phyloP scores from a whole-genome alignment of 305 asterid species.

The Fraxinus angustifolia region DNA sequence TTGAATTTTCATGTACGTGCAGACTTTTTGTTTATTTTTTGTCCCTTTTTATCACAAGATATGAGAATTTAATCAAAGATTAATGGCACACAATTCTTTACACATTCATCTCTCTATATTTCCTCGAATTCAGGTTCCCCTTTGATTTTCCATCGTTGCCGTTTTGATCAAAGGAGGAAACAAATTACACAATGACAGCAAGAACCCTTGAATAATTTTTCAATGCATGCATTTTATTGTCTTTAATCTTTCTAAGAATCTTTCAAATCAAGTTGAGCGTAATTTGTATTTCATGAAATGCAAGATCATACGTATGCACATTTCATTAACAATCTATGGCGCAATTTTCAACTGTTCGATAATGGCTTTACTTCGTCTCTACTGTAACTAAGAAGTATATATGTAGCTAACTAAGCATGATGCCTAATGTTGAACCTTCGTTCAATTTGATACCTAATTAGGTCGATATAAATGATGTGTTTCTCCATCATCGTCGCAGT shows the following conservation, averaged over 20 bases:
- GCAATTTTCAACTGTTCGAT: background rate
- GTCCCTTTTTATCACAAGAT: conserved; percentile 24
- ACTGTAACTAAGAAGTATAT: background rate
- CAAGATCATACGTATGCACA: background rate
- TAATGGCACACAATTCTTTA: conserved; percentile 17
- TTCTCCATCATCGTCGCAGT: background rate
- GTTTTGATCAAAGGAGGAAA: conserved; percentile 1
- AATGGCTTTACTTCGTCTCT: background rate
- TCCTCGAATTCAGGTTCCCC: background rate
- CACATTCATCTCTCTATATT: background rate
- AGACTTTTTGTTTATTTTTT: background rate
- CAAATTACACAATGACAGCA: conserved; percentile 27
- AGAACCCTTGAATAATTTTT: conserved; percentile 5
- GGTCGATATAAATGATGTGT: background rate
- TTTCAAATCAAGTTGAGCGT: background rate
- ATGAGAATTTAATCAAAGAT: conserved; percentile 20
- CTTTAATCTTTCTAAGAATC: background rate
- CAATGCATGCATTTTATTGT: background rate
- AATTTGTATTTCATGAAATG: background rate
- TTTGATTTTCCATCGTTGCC: background rate
- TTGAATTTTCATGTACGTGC: too few species aligned
- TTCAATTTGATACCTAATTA: background rate
- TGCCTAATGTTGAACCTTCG: conserved; percentile 6
- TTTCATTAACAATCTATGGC: background rate
- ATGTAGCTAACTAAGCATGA: background rate